phyloP scores from a whole-genome alignment of 257 asterid genomes.

The Solanum paucissectum region DNA sequence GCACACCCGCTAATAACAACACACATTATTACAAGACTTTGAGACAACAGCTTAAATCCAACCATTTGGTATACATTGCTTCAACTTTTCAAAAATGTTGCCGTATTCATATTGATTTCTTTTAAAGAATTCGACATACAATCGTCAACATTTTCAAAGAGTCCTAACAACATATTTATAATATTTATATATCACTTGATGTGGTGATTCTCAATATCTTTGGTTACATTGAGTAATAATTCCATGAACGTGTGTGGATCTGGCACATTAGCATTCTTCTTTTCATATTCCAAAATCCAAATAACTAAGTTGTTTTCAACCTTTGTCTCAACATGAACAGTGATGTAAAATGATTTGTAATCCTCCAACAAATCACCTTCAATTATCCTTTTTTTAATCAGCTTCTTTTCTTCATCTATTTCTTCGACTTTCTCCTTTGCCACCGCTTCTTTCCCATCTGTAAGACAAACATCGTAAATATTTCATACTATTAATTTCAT shows the following conservation, averaged over 20 bases:
- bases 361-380: slow-evolving; percentile 5
- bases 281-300: slow-evolving; percentile 12
- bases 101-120: no score
- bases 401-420: slow-evolving; percentile 8
- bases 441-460: no score
- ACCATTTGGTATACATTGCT: no score
- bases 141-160: not conserved
- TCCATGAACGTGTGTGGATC: slow-evolving; percentile 2
- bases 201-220: slow-evolving; percentile 13
- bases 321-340: not conserved
- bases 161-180: no score
- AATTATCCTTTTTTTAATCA: not conserved
- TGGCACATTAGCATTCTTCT: not conserved
- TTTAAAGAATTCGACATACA: not conserved
- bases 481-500: no score
- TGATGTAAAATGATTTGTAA: not conserved
- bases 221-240: not conserved
- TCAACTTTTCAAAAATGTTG: no score
- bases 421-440: slow-evolving; percentile 1
- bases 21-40: no score
- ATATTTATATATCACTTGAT: not conserved
- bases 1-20: not conserved
- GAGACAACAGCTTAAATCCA: no score
- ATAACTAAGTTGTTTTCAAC: slow-evolving; percentile 1
- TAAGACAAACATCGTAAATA: no score